These are phyloP conservation scores for Ensete ventricosum DNA, from an alignment of 176 grass and related monocot species.

Conservation along the genomic window DNA sequence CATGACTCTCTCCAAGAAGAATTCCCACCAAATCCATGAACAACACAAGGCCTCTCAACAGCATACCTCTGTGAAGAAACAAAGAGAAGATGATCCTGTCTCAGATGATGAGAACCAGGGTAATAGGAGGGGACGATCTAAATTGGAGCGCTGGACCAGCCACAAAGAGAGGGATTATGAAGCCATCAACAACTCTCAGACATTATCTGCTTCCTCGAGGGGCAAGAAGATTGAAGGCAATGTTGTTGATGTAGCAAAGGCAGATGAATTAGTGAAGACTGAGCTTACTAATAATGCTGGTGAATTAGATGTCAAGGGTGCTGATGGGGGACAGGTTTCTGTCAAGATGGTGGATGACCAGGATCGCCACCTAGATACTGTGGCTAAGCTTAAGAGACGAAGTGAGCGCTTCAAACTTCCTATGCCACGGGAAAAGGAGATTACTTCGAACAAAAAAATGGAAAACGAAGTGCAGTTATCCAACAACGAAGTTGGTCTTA, in stretches of 20 bases:
- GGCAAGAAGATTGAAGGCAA: constrained; percentile 36
- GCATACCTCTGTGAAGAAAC: constrained; percentile 38
- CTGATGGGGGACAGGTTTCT: constrained; percentile 35
- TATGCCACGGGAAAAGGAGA: constrained; percentile 85
- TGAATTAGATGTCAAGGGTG: constrained; percentile 42
- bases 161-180: constrained; percentile 88
- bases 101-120: constrained; percentile 72
- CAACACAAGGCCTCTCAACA: constrained; percentile 23
- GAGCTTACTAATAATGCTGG: constrained; percentile 30
- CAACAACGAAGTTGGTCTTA: constrained; percentile 42
- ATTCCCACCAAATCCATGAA: constrained; percentile 24
- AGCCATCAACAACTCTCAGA: constrained; percentile 28
- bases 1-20: constrained; percentile 36
- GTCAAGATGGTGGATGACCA: constrained; percentile 44
- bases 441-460: constrained; percentile 29
- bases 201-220: constrained; percentile 28
- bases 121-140: constrained; percentile 85
- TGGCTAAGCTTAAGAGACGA: constrained; percentile 79
- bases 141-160: constrained; percentile 91
- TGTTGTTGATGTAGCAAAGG: neutral
- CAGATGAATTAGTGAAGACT: constrained; percentile 31
- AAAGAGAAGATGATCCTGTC: constrained; percentile 46
- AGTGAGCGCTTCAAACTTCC: constrained; percentile 98
- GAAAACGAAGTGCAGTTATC: constrained; percentile 49
- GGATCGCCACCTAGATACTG: constrained; percentile 81